A percentile compares a stretch with the other conserved stretches of the same genome.
Evolutionary conservation across 257 asterid genomes (phyloP).

Genomic region (Ilex asprella): DNA sequence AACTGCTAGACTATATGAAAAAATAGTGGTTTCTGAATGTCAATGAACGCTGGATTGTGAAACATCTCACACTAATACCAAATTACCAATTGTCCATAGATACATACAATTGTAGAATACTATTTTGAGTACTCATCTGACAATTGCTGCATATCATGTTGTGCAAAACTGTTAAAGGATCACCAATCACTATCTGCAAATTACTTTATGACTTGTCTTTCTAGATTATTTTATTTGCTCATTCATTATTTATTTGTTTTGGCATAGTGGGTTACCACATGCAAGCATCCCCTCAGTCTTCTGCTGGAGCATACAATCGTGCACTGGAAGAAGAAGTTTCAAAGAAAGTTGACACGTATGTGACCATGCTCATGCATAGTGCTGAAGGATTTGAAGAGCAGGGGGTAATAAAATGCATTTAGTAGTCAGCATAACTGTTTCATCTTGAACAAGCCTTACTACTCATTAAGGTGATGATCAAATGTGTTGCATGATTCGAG

Average conservation of each 20-base stretch:
- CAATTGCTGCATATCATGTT: too few relatives aligned
- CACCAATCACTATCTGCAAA: neutral
- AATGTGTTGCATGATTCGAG: too few relatives aligned
- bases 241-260: slow-evolving; percentile 6
- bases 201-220: neutral
- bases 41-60: too few relatives aligned
- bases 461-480: too few relatives aligned
- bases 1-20: too few relatives aligned
- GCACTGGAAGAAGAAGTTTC: slow-evolving; percentile 58
- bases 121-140: too few relatives aligned
- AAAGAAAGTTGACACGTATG: slow-evolving; percentile 42
- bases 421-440: neutral
- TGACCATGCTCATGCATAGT: slow-evolving; percentile 36
- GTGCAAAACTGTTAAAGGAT: too few relatives aligned
- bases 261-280: slow-evolving; percentile 66
- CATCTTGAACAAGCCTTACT: too few relatives aligned
- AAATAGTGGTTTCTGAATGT: too few relatives aligned
- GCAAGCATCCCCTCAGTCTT: slow-evolving; percentile 40
- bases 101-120: too few relatives aligned
- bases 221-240: neutral
- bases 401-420: slow-evolving; percentile 40
- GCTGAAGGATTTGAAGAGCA: slow-evolving; percentile 54
- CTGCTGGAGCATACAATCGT: slow-evolving; percentile 47
- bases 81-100: too few relatives aligned
- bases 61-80: too few relatives aligned